Percentiles rank a stretch among this genome's conserved stretches.
phyloP scores from a whole-genome alignment of 2,329 filamentous ascomycete species.

The Purpureocillium takamizusanense region DNA sequence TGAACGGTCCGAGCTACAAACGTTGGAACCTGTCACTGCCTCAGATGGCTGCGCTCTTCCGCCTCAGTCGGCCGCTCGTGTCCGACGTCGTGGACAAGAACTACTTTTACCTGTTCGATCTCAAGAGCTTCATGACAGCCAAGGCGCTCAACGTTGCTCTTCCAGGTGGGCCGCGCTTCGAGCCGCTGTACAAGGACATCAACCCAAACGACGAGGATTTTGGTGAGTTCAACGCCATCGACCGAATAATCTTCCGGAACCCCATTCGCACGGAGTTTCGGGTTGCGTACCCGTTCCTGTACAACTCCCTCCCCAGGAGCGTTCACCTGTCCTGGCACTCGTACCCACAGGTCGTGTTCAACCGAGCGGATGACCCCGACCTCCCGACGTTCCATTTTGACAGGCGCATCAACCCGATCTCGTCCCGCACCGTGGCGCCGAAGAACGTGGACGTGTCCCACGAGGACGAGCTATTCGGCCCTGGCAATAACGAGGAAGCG shows the following conservation, averaged over 20 bases:
- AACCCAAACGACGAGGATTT: slow-evolving; percentile 99
- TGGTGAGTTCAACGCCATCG: slow-evolving; percentile 98
- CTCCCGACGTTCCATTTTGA: slow-evolving; percentile 97
- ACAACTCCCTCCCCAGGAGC: slow-evolving; percentile 92
- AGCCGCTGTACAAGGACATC: slow-evolving; percentile 96
- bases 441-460: slow-evolving; percentile 90
- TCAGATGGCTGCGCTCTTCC: slow-evolving; percentile 93
- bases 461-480: slow-evolving; percentile 88
- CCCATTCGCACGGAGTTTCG: slow-evolving; percentile 93
- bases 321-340: slow-evolving; percentile 93
- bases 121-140: slow-evolving; percentile 89
- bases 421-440: slow-evolving; percentile 83
- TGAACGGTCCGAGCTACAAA: slow-evolving; percentile 96
- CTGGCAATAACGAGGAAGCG: slow-evolving; percentile 60
- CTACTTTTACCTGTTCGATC: slow-evolving; percentile 95
- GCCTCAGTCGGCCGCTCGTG: slow-evolving; percentile 80
- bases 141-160: slow-evolving; percentile 97
- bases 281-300: slow-evolving; percentile 88
- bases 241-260: slow-evolving; percentile 95
- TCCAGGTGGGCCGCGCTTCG: slow-evolving; percentile 92
- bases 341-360: slow-evolving; percentile 85
- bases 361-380: slow-evolving; percentile 76
- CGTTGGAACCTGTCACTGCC: slow-evolving; percentile 86
- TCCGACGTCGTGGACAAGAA: slow-evolving; percentile 93
- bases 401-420: slow-evolving; percentile 95